phyloP scores from a whole-genome alignment of 129 eudicot genomes.

The Mikania micrantha region DNA sequence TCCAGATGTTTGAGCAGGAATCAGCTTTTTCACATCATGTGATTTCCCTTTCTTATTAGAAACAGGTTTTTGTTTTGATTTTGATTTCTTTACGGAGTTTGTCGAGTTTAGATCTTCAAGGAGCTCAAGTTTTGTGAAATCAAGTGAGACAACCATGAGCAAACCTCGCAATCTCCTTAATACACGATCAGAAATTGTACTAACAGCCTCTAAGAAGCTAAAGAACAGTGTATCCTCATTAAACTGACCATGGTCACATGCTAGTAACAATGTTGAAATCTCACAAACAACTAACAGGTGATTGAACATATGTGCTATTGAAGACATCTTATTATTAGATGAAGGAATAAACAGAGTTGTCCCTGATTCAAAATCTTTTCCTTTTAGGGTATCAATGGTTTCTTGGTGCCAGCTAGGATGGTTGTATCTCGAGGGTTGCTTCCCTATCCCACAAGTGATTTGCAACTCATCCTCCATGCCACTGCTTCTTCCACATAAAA shows the following conservation, averaged over 20 bases:
- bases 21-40: constrained; percentile 39
- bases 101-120: constrained; percentile 51
- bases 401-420: constrained; percentile 20
- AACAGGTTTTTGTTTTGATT: constrained; percentile 49
- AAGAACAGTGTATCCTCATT: constrained; percentile 51
- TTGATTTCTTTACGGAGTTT: constrained; percentile 35
- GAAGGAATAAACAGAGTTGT: constrained; percentile 13
- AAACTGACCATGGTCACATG: constrained; percentile 38
- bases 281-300: constrained; percentile 57
- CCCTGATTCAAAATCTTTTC: constrained; percentile 29
- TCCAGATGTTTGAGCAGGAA: constrained; percentile 34
- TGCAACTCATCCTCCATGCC: constrained; percentile 39
- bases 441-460: constrained; percentile 18
- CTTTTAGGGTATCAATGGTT: constrained; percentile 14
- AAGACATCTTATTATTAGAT: constrained; percentile 27
- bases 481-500: constrained; percentile 36
- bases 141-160: constrained; percentile 87
- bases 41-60: constrained; percentile 65
- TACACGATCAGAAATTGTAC: constrained; percentile 55
- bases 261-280: constrained; percentile 37
- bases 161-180: constrained; percentile 69
- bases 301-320: constrained; percentile 29
- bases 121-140: constrained; percentile 76
- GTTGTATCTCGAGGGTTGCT: constrained; percentile 20
- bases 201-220: constrained; percentile 61